A percentile compares a stretch with the other conserved stretches of the same genome.
phyloP scores from a whole-genome alignment of 2,329 filamentous ascomycete species.

The Penicillium hesseltinei region DNA sequence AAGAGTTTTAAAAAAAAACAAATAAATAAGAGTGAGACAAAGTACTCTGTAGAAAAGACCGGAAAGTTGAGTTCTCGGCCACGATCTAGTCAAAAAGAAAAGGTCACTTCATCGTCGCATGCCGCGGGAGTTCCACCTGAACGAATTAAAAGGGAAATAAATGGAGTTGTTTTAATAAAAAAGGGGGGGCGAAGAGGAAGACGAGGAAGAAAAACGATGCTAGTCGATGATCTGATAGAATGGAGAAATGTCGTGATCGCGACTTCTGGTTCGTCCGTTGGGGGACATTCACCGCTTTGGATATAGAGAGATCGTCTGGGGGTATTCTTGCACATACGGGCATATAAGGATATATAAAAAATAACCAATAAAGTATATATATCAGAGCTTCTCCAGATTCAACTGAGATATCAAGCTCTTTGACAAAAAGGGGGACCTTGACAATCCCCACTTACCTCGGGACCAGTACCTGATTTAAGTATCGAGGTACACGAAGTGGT shows the following conservation, averaged over 20 bases:
- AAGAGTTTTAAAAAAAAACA: background rate
- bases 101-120: conserved; percentile 8
- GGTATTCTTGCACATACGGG: too few relatives aligned
- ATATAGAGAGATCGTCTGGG: background rate
- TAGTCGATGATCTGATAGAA: conserved; percentile 43
- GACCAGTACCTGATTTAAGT: background rate
- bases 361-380: background rate
- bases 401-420: background rate
- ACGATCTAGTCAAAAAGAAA: background rate
- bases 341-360: background rate
- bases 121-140: conserved; percentile 7
- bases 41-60: background rate
- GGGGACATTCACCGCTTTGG: conserved; percentile 22
- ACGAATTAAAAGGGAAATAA: conserved; percentile 8
- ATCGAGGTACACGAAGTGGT: background rate
- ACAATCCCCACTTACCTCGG: background rate
- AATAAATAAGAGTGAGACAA: background rate
- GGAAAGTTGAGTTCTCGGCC: conserved; percentile 9
- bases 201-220: conserved; percentile 11
- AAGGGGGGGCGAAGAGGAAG: conserved; percentile 6
- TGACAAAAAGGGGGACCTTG: background rate
- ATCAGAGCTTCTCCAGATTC: background rate
- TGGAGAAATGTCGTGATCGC: conserved; percentile 47
- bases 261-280: conserved; percentile 29
- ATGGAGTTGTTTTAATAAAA: conserved; percentile 4